Evolutionary conservation across 148 eudicot genomes (phyloP), one percentile per base, ranked within the genome.

Genomic region (Persicaria tinctoria): DNA sequence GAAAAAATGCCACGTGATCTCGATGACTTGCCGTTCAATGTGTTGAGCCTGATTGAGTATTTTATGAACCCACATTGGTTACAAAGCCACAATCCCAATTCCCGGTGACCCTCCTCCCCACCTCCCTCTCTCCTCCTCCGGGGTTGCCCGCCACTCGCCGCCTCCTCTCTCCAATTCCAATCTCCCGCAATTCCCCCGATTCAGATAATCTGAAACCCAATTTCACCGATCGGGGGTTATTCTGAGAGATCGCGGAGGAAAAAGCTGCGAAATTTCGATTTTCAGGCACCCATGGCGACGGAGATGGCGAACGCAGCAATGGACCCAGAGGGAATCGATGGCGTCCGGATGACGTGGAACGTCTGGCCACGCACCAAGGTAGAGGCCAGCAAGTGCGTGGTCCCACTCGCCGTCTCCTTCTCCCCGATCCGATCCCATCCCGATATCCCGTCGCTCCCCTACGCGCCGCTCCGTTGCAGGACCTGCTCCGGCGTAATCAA

Each of bases 301-400:
- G 96, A 90, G 78, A 87, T 87, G 87, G 88, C 86, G 2, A 78
- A 75, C 68, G 5, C 57, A 7, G n/a, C 73, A 44, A 59, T 81
- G 48, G 96, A 92, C 80, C 90, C 90, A 4, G 98, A 92, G 53
- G 97, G 96, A 10, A 89, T 90, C 66, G 98, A 94, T 72, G 92
- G 92, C 4, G 92, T 94, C 0, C 83, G 97, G 0, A 87, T 91
- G 93, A 83, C 97, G 1, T 94, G 97, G 97, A 88, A 91, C 69
- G 75, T 77, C 0, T 94, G 98, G 98, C 98, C 98, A 0, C 85
- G 93, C 7, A 86, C 98, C 4, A 94, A 94, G 54, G 93, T 94
- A 1, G 98, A 94, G 10, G 83, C 95, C 2, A 81, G 86, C 70
- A 94, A 94, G 78, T 90, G 91, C 80, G 97, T 94, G 76, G 85